Conservation (phyloP, 768 basidiomycete genomes). For the Lactarius psammicola region DNA sequence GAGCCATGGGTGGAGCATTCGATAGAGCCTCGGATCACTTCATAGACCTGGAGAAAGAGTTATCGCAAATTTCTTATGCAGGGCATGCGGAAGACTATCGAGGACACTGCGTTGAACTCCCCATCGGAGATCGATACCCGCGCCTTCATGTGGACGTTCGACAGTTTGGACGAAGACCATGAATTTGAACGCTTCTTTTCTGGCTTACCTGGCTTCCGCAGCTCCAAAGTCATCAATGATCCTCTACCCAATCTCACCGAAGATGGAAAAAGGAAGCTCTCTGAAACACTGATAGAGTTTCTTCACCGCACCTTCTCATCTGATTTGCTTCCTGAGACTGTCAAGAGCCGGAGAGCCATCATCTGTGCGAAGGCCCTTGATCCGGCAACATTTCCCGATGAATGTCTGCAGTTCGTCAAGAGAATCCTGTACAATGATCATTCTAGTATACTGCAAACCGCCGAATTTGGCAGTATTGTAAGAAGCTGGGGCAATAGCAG, state of each 20-base stretch:
- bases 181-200: not conserved
- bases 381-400: not conserved
- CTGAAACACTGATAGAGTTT: not conserved
- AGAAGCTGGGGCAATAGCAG: not conserved
- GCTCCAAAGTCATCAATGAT: not conserved
- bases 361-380: not conserved
- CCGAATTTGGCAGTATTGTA: not conserved
- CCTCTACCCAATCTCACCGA: not conserved
- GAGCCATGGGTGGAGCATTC: no score
- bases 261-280: not conserved
- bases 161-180: not conserved
- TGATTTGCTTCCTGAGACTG: not conserved
- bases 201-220: not conserved
- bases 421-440: not conserved
- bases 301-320: not conserved
- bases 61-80: not conserved
- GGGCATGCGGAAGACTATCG: not conserved
- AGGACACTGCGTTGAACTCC: not conserved
- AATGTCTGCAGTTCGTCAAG: rapidly evolving
- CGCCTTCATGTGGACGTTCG: not conserved
- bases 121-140: not conserved
- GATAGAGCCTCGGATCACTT: no score
- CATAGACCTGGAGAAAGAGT: no score
- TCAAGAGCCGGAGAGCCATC: not conserved
- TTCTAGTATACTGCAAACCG: not conserved